These are phyloP conservation scores for Diatrype stigma DNA, from an alignment of 2,329 filamentous ascomycete species.

Conservation along the genomic window DNA sequence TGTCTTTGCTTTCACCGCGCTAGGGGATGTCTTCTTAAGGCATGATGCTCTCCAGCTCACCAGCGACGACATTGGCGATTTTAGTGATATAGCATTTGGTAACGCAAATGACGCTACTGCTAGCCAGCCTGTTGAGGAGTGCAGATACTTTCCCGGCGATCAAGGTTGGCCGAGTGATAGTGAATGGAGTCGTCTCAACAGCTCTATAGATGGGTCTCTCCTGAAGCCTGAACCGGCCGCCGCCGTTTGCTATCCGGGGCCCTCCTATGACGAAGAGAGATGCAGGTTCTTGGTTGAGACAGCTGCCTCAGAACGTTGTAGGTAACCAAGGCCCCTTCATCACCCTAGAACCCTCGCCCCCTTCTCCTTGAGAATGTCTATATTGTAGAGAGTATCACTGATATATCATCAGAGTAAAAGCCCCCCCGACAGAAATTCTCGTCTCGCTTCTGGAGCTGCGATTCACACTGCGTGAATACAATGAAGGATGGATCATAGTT, in stretches of 20 bases:
- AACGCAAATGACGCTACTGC: slow-evolving; percentile 4
- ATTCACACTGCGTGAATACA: too few species aligned
- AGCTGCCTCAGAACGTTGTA: slow-evolving; percentile 14
- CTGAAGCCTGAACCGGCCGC: slow-evolving; percentile 26
- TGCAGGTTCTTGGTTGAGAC: slow-evolving; percentile 23
- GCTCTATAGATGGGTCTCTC: slow-evolving; percentile 23
- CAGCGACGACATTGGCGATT: slow-evolving; percentile 11
- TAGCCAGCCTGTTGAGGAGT: slow-evolving; percentile 4
- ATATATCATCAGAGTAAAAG: not conserved
- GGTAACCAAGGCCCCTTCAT: not conserved
- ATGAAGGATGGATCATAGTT: not conserved
- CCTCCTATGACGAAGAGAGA: slow-evolving; percentile 17
- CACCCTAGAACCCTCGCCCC: too few species aligned
- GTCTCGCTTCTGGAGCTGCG: too few species aligned
- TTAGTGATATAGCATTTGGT: slow-evolving; percentile 16
- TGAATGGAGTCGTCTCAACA: slow-evolving; percentile 25
- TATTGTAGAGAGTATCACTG: not conserved
- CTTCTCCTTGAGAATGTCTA: not conserved
- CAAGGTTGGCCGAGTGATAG: slow-evolving; percentile 18
- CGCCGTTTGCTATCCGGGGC: slow-evolving; percentile 25
- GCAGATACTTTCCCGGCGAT: slow-evolving; percentile 23
- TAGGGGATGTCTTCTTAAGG: too few species aligned
- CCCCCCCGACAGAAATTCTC: too few species aligned
- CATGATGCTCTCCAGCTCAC: slow-evolving; percentile 9
- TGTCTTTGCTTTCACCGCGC: too few species aligned